These are phyloP conservation scores for Pestalotiopsis sp. DNA, from an alignment of 2,329 filamentous ascomycete genomes.

Conservation along the genomic window DNA sequence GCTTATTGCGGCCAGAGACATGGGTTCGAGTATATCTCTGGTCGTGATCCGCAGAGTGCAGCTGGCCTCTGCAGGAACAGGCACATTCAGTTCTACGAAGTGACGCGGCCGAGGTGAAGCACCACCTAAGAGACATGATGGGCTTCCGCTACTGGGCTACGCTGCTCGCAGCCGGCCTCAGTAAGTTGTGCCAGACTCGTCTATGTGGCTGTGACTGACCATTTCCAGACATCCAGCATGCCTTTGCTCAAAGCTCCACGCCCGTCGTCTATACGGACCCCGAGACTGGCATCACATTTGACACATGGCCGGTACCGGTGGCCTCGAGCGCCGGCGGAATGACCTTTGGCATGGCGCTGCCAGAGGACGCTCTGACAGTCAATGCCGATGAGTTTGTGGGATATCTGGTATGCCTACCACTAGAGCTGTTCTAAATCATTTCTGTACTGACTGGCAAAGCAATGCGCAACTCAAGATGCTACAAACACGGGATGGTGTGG, in stretches of 20 bases:
- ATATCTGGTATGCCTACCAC: constrained; percentile 44
- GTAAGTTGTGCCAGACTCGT: neutral
- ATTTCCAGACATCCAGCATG: constrained; percentile 8
- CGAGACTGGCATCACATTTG: constrained; percentile 53
- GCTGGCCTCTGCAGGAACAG: neutral
- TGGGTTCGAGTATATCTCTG: constrained; percentile 7
- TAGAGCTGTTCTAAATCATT: neutral
- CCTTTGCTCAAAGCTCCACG: constrained; percentile 11
- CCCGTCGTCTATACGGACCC: constrained; percentile 15
- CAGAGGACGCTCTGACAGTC: constrained; percentile 43
- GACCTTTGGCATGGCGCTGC: constrained; percentile 56
- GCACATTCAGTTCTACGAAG: neutral
- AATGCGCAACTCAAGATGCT: constrained; percentile 44
- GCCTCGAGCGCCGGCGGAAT: constrained; percentile 43
- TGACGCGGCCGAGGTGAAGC: neutral
- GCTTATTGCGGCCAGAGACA: neutral
- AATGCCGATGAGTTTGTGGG: constrained; percentile 60
- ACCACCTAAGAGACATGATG: neutral
- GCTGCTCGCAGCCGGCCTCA: constrained; percentile 8
- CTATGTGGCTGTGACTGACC: neutral
- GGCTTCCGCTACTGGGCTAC: neutral
- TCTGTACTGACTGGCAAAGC: constrained; percentile 30
- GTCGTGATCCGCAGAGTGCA: neutral
- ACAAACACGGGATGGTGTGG: constrained; percentile 58
- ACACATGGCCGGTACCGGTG: constrained; percentile 43